Percentiles rank a stretch among this genome's conserved stretches.
Conservation (phyloP, 257 asterid genomes). For the Capsicum pubescens region DNA sequence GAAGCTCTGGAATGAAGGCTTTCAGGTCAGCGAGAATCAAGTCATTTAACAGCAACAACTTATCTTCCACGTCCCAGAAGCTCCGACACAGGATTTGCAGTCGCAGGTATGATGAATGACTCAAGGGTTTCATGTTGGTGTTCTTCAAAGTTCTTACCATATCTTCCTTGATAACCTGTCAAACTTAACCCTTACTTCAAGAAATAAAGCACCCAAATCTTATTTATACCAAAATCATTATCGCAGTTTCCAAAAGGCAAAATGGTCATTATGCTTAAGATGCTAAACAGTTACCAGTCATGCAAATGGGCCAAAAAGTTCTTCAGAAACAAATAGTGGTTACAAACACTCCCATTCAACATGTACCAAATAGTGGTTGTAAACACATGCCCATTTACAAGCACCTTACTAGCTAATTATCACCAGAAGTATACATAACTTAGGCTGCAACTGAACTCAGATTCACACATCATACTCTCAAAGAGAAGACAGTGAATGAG, state of each 20-base stretch:
- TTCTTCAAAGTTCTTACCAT: conserved; percentile 87
- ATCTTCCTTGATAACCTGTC: conserved; percentile 92
- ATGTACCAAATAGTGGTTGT: background rate
- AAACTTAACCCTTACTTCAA: conserved; percentile 39
- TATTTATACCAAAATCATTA: background rate
- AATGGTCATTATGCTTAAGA: conserved; percentile 5
- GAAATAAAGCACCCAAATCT: conserved; percentile 35
- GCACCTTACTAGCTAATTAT: background rate
- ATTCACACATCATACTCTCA: background rate
- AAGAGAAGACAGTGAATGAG: conserved; percentile 13
- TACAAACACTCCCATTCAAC: background rate
- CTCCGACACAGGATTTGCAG: conserved; percentile 83
- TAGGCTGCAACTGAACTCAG: background rate
- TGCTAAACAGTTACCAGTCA: conserved; percentile 30
- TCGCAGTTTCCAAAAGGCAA: conserved; percentile 1
- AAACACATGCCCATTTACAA: conserved; percentile 1
- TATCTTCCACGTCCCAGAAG: conserved; percentile 95
- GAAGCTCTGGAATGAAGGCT: conserved; percentile 79
- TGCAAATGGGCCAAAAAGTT: background rate
- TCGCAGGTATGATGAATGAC: conserved; percentile 85
- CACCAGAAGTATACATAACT: background rate
- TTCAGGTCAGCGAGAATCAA: conserved; percentile 71
- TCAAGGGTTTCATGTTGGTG: conserved; percentile 94
- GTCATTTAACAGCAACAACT: conserved; percentile 68
- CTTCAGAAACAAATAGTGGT: conserved; percentile 13